A percentile compares a stretch with the other conserved stretches of the same genome.
These are phyloP conservation scores for Ambrosia hybrid DNA, from an alignment of 140 eudicot genomes.

Conservation along the genomic window DNA sequence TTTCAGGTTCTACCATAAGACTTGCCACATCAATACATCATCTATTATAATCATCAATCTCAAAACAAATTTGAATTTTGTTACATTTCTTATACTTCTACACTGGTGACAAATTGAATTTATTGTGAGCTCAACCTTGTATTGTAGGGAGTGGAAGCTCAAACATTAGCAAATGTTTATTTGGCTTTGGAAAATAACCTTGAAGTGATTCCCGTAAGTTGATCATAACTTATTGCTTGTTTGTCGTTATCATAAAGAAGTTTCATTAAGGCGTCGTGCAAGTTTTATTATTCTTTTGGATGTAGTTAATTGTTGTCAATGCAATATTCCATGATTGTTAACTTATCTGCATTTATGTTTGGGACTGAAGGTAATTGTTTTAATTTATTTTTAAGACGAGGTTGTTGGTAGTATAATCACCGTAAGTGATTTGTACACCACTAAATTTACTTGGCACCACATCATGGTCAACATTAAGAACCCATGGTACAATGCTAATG, in stretches of 20 bases:
- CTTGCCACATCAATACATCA: not conserved
- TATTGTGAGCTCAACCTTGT: constrained; percentile 26
- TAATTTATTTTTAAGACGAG: not conserved
- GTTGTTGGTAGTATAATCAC: constrained; percentile 3
- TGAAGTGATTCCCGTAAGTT: constrained; percentile 93
- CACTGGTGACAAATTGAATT: constrained; percentile 7
- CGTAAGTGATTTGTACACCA: not conserved
- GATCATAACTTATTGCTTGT: constrained; percentile 8
- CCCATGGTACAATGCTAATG: not conserved
- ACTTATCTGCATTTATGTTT: not conserved
- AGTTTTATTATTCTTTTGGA: not conserved
- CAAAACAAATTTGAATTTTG: not conserved
- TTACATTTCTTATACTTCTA: constrained; percentile 12
- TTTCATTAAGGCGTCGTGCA: constrained; percentile 1
- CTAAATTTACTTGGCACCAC: not conserved
- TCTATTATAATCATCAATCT: constrained; percentile 2
- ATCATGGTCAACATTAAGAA: not conserved
- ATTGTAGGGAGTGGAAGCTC: constrained; percentile 96
- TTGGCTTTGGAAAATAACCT: constrained; percentile 97
- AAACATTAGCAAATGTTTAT: constrained; percentile 93
- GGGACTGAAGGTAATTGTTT: constrained; percentile 7
- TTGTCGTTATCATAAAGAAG: not conserved
- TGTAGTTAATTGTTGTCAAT: not conserved
- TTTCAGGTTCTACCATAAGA: constrained; percentile 11
- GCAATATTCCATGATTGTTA: not conserved